Conservation (phyloP, 2,329 filamentous ascomycete species). For the Proliferodiscus dingleyae region DNA sequence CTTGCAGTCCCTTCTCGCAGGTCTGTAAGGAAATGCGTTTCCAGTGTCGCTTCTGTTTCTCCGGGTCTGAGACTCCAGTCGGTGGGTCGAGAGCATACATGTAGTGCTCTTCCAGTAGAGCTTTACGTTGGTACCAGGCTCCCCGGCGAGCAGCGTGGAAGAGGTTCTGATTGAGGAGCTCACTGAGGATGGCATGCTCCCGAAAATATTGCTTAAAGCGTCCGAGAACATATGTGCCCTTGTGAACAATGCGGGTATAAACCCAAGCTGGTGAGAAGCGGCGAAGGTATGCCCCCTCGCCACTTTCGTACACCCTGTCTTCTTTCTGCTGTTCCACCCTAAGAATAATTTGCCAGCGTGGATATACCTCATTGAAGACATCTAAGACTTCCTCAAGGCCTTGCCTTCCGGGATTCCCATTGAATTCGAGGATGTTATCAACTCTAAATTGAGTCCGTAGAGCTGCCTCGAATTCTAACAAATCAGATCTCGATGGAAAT, state of each 20-base stretch:
- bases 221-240: constrained; percentile 72
- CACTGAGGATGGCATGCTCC: constrained; percentile 69
- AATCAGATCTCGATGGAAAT: constrained; percentile 66
- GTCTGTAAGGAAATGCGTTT: constrained; percentile 70
- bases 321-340: constrained; percentile 74
- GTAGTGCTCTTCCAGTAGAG: constrained; percentile 91
- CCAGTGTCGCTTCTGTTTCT: constrained; percentile 77
- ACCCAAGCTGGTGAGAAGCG: constrained; percentile 89
- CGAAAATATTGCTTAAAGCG: constrained; percentile 74
- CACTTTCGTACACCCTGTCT: constrained; percentile 68
- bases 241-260: constrained; percentile 89
- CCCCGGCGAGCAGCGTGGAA: constrained; percentile 84
- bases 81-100: constrained; percentile 56
- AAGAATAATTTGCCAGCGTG: constrained; percentile 73
- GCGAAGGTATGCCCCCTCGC: constrained; percentile 83
- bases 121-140: constrained; percentile 93
- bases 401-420: constrained; percentile 61
- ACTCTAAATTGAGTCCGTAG: constrained; percentile 76
- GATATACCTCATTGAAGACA: constrained; percentile 69
- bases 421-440: constrained; percentile 77
- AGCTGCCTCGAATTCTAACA: constrained; percentile 87
- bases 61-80: constrained; percentile 33
- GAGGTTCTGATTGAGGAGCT: constrained; percentile 73
- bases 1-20: constrained; percentile 81
- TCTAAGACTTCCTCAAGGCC: constrained; percentile 64